A percentile compares a stretch with the other conserved stretches of the same genome.
Conservation (phyloP, 768 basidiomycete species). For the Royoungia palumana region DNA sequence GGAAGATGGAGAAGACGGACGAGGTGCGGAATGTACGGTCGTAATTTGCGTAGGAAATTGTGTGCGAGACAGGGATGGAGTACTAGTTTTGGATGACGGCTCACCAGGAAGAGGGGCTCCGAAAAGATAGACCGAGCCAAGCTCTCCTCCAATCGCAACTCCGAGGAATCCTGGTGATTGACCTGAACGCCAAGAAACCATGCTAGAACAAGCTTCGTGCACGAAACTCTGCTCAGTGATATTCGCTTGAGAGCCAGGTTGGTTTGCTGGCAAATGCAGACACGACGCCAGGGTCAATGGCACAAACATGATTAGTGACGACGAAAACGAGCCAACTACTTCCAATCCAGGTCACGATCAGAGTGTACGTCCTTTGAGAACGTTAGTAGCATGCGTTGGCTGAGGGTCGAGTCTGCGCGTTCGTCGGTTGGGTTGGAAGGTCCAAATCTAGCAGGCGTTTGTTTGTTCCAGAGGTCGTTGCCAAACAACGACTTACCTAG, state of each 20-base stretch:
- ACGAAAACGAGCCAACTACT: neutral
- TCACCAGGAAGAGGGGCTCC: slow-evolving; percentile 25
- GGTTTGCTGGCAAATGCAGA: slow-evolving; percentile 8
- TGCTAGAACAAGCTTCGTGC: slow-evolving; percentile 16
- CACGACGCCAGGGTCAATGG: slow-evolving; percentile 22
- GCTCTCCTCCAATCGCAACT: slow-evolving; percentile 19
- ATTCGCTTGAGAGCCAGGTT: slow-evolving; percentile 8
- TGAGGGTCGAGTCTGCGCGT: slow-evolving; percentile 5
- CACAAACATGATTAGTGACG: slow-evolving; percentile 20
- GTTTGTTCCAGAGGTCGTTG: slow-evolving; percentile 30
- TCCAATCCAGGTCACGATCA: neutral
- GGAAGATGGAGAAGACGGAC: slow-evolving; percentile 18
- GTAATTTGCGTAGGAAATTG: slow-evolving; percentile 1
- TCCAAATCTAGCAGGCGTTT: slow-evolving; percentile 20
- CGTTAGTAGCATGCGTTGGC: slow-evolving; percentile 6
- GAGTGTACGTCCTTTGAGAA: neutral
- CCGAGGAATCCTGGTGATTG: slow-evolving; percentile 10
- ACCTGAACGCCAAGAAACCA: slow-evolving; percentile 18
- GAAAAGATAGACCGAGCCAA: slow-evolving; percentile 28
- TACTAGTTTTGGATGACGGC: slow-evolving; percentile 2
- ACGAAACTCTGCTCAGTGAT: slow-evolving; percentile 24
- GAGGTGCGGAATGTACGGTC: slow-evolving; percentile 6
- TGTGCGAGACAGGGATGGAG: slow-evolving; percentile 15
- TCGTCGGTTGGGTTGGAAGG: neutral
- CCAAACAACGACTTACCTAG: slow-evolving; percentile 20